These are phyloP conservation scores for Hanseniaspora clermontiae DNA, from an alignment of 805 yeast genomes.

Conservation along the genomic window DNA sequence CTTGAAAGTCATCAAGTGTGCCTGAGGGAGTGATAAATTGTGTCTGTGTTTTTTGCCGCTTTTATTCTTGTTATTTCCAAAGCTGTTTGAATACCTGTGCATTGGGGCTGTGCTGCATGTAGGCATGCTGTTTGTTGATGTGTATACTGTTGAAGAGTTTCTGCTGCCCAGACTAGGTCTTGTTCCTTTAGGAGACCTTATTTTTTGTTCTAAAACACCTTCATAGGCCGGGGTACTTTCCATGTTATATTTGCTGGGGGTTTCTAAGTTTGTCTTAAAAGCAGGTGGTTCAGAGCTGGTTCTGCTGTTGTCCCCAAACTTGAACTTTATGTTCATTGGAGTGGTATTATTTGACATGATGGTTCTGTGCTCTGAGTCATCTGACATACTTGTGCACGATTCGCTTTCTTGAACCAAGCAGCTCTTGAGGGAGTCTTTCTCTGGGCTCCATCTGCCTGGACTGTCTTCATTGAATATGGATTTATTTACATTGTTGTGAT, in stretches of 20 bases:
- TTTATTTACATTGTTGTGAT: background rate
- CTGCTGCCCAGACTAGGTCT: background rate
- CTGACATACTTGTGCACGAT: background rate
- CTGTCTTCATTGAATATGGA: background rate
- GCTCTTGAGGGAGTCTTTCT: background rate
- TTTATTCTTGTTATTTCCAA: background rate
- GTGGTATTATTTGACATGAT: background rate
- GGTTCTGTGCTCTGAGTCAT: background rate
- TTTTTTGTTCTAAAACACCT: slow-evolving; percentile 9
- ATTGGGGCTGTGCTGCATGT: background rate
- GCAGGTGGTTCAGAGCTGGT: background rate
- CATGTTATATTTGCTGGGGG: background rate
- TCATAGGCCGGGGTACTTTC: background rate
- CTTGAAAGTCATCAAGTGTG: slow-evolving; percentile 1
- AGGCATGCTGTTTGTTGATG: background rate
- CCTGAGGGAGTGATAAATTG: slow-evolving; percentile 8
- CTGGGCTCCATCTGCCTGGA: background rate
- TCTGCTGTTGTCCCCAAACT: slow-evolving; percentile 5
- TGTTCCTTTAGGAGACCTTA: background rate
- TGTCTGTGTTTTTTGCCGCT: slow-evolving; percentile 3
- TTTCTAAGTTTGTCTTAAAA: slow-evolving; percentile 6
- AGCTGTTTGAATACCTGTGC: slow-evolving; percentile 10
- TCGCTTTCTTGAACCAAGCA: background rate
- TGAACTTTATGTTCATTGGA: slow-evolving; percentile 3
- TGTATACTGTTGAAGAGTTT: background rate